phyloP scores from a whole-genome alignment of 306 rosid genomes.

The Rosa multiflora region DNA sequence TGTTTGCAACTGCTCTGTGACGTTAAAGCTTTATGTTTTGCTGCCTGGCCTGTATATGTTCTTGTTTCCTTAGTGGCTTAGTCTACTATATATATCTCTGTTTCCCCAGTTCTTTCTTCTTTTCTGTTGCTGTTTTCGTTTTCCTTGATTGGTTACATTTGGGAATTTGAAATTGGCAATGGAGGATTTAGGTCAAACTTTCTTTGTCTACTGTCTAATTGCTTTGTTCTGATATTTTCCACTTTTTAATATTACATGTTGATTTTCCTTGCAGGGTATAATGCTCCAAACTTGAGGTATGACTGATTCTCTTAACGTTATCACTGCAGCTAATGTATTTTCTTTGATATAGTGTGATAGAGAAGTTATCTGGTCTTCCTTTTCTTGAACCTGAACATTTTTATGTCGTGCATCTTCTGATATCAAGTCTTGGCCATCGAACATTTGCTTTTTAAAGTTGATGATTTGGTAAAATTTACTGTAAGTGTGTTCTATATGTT shows the following conservation, averaged over 20 bases:
- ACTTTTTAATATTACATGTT: not conserved
- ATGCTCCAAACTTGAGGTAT: constrained; percentile 60
- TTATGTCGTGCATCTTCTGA: not conserved
- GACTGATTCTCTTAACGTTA: constrained; percentile 2
- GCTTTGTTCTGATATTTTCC: not conserved
- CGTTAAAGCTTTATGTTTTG: not conserved
- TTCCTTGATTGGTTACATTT: not conserved
- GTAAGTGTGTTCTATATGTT: no score
- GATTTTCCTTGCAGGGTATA: constrained; percentile 50
- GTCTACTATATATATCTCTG: not conserved
- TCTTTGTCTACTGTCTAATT: not conserved
- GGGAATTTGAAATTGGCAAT: not conserved
- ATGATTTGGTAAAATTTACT: no score
- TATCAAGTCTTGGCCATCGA: no score
- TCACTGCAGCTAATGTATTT: not conserved
- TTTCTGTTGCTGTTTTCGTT: not conserved
- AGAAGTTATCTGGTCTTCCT: not conserved
- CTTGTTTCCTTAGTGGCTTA: not conserved
- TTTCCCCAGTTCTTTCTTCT: not conserved
- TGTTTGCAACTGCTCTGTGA: not conserved
- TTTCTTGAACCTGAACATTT: not conserved
- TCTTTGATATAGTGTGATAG: not conserved
- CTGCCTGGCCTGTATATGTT: no score
- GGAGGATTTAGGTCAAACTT: not conserved
- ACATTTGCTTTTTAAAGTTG: no score